Evolutionary conservation across 2,329 filamentous ascomycete species (phyloP).

Genomic region (Exophiala oligosperma): DNA sequence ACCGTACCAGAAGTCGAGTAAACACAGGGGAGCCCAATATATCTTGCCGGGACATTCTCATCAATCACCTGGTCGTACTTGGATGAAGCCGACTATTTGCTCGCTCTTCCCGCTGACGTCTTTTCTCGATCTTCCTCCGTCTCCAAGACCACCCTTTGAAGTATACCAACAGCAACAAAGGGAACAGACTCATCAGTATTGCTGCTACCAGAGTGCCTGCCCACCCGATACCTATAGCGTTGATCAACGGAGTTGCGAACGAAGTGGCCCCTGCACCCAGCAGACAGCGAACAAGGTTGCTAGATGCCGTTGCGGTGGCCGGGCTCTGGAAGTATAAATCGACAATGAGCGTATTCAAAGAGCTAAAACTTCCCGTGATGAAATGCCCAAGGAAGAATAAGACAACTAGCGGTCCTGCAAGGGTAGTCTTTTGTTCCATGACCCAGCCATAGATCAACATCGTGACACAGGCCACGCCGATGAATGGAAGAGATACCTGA

Average conservation of each 20-base stretch:
- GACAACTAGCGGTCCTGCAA: constrained; percentile 6
- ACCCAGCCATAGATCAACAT: constrained; percentile 37
- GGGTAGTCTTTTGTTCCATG: constrained; percentile 16
- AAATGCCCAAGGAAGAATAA: constrained; percentile 27
- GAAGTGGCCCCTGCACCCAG: constrained; percentile 27
- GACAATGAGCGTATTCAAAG: constrained; percentile 25
- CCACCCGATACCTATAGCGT: constrained; percentile 30
- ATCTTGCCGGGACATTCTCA: no score
- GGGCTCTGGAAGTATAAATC: constrained; percentile 28
- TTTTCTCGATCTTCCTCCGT: no score
- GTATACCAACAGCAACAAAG: no score
- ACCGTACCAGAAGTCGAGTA: no score
- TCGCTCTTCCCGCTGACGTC: no score
- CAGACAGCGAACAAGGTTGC: constrained; percentile 15
- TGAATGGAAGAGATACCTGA: constrained; percentile 31
- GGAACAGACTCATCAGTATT: background rate
- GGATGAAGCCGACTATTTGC: no score
- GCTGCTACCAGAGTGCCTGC: constrained; percentile 15
- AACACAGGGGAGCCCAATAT: no score
- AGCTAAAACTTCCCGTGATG: constrained; percentile 10
- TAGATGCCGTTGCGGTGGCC: constrained; percentile 28
- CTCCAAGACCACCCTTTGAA: no score
- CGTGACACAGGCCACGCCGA: constrained; percentile 25
- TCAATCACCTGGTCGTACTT: no score
- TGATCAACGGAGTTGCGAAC: constrained; percentile 26